phyloP scores from a whole-genome alignment of 352 stramenopile genomes.

The Phytophthora megakarya region DNA sequence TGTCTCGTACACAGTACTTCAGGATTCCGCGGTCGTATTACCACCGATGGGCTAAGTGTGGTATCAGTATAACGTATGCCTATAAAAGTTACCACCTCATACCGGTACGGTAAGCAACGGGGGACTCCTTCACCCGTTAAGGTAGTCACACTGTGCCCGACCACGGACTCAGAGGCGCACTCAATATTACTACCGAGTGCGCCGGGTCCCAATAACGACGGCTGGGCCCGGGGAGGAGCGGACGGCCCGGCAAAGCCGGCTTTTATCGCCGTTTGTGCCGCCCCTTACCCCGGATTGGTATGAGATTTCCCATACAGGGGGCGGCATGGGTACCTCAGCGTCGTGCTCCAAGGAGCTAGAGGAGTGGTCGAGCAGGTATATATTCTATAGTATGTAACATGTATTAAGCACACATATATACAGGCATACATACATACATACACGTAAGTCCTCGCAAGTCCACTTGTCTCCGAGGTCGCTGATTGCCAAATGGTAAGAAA shows the following conservation, averaged over 20 bases:
- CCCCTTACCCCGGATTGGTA: not conserved
- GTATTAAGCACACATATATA: no score
- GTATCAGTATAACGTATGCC: not conserved
- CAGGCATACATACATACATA: no score
- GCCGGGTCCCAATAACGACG: not conserved
- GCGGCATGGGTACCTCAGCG: not conserved
- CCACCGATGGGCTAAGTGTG: not conserved
- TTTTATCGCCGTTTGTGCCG: not conserved
- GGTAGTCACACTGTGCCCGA: not conserved
- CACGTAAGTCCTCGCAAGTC: no score
- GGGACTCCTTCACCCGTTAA: not conserved
- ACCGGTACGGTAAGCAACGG: constrained; percentile 1
- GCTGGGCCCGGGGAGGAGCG: not conserved
- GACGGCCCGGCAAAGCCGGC: not conserved
- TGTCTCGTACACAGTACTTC: not conserved
- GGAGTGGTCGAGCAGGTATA: no score
- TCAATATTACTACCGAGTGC: not conserved
- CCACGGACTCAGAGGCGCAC: not conserved
- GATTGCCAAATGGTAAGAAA: no score
- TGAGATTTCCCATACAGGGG: not conserved
- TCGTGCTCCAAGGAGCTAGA: not conserved
- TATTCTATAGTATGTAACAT: no score
- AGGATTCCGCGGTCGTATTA: constrained; percentile 1
- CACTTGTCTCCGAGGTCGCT: no score
- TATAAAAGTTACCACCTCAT: not conserved